phyloP scores from a whole-genome alignment of 257 asterid genomes.

The Solanum medicagineum region DNA sequence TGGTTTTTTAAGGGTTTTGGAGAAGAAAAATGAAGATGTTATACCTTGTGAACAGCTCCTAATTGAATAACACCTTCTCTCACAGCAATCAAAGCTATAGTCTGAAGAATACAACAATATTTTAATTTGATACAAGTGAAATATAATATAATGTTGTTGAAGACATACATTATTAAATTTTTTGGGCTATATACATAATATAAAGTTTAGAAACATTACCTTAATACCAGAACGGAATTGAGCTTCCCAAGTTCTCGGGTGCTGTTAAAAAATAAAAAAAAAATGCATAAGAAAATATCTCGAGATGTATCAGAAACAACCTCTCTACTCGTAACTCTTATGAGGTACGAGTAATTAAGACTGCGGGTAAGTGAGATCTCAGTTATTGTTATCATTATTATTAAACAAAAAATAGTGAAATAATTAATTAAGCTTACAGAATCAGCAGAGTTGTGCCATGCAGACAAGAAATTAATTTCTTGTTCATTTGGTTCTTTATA shows the following conservation, averaged over 20 bases:
- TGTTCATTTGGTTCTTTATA: constrained; percentile 86
- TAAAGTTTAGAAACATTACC: constrained; percentile 23
- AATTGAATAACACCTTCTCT: constrained; percentile 96
- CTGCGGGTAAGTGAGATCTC: neutral
- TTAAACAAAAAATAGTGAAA: neutral
- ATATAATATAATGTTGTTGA: neutral
- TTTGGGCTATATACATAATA: neutral
- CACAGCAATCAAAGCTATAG: constrained; percentile 95
- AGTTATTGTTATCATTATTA: neutral
- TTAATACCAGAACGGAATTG: constrained; percentile 94
- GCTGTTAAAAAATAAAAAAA: constrained; percentile 29
- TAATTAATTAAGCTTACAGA: constrained; percentile 36
- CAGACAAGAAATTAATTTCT: constrained; percentile 91
- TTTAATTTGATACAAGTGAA: neutral
- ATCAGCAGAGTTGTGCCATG: constrained; percentile 98
- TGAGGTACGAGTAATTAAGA: neutral
- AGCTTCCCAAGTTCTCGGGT: constrained; percentile 99
- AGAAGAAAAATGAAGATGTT: neutral
- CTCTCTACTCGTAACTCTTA: neutral
- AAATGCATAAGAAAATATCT: neutral
- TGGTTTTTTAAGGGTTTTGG: neutral
- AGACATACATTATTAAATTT: no score
- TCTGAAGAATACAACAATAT: constrained; percentile 23
- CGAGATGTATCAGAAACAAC: neutral
- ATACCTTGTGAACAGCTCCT: constrained; percentile 88